Evolutionary conservation across 2,329 filamentous ascomycete genomes (phyloP).

Genomic region (Metarhizium album): DNA sequence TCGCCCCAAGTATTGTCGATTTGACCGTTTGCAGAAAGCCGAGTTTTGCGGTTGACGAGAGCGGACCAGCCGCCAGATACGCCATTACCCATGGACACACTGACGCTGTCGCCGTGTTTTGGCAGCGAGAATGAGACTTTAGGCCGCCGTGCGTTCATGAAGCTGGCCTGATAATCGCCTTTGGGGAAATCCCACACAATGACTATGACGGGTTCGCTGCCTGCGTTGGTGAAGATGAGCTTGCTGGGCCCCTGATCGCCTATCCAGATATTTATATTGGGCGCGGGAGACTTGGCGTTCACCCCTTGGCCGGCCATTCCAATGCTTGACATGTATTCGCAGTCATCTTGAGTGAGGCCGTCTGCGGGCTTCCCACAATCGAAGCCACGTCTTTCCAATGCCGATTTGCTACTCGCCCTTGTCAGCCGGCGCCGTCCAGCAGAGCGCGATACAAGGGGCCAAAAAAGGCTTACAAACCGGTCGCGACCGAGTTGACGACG

Average conservation of each 20-base stretch:
- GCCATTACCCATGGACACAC: conserved; percentile 25
- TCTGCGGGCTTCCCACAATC: background rate
- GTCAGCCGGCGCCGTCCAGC: too few species aligned
- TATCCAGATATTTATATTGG: conserved; percentile 17
- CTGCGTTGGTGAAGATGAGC: conserved; percentile 19
- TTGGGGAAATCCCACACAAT: conserved; percentile 6
- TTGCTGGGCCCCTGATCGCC: conserved; percentile 17
- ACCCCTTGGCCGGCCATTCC: background rate
- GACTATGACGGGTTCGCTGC: conserved; percentile 15
- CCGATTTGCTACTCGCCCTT: background rate
- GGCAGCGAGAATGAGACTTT: conserved; percentile 28
- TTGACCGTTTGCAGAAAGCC: conserved; percentile 22
- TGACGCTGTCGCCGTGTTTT: conserved; percentile 19
- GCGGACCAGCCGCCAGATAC: conserved; percentile 29
- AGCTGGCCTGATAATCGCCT: conserved; percentile 15
- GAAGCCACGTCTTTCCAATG: background rate
- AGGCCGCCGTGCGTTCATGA: conserved; percentile 18
- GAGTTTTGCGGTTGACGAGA: conserved; percentile 18
- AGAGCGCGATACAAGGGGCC: too few species aligned
- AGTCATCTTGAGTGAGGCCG: background rate
- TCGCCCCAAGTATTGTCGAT: conserved; percentile 33
- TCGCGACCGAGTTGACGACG: too few species aligned
- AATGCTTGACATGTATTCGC: background rate
- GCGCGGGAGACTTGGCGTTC: background rate
- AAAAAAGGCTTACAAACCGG: background rate